Evolutionary conservation across 2,329 filamentous ascomycete genomes (phyloP).

Genomic region (Cladobotryum mycophilum): DNA sequence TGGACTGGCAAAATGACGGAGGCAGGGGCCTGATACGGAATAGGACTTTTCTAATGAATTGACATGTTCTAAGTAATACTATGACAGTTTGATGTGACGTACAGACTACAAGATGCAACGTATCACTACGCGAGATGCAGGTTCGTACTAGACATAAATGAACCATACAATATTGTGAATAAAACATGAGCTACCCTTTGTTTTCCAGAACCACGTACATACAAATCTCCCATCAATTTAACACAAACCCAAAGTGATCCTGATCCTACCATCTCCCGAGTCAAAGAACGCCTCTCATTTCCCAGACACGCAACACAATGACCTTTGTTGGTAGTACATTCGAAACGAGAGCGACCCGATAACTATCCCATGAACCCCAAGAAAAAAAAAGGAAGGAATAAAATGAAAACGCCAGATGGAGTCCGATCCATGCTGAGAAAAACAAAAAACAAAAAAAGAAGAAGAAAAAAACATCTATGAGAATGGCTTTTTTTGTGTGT

Average conservation of each 20-base stretch:
- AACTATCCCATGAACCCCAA: too few species aligned
- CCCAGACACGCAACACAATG: neutral
- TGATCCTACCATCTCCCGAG: neutral
- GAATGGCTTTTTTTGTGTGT: neutral
- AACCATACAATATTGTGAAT: neutral
- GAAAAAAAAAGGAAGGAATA: neutral
- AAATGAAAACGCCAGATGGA: constrained; percentile 1
- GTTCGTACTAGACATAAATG: too few species aligned
- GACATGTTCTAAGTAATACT: constrained; percentile 18
- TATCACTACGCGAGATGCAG: neutral
- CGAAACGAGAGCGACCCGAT: neutral
- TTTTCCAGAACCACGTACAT: too few species aligned
- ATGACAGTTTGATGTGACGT: too few species aligned
- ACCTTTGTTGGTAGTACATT: constrained; percentile 1
- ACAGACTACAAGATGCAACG: too few species aligned
- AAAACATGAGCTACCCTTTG: neutral
- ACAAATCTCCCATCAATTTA: too few species aligned
- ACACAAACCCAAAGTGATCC: too few species aligned
- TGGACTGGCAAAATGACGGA: constrained; percentile 29
- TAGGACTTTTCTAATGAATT: constrained; percentile 26
- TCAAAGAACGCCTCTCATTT: neutral
- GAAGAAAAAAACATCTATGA: neutral
- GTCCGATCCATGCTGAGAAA: constrained; percentile 2
- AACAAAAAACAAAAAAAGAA: neutral
- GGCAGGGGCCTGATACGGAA: constrained; percentile 28